These are phyloP conservation scores for Ulmus americana DNA, from an alignment of 331 rosid genomes.

Conservation along the genomic window DNA sequence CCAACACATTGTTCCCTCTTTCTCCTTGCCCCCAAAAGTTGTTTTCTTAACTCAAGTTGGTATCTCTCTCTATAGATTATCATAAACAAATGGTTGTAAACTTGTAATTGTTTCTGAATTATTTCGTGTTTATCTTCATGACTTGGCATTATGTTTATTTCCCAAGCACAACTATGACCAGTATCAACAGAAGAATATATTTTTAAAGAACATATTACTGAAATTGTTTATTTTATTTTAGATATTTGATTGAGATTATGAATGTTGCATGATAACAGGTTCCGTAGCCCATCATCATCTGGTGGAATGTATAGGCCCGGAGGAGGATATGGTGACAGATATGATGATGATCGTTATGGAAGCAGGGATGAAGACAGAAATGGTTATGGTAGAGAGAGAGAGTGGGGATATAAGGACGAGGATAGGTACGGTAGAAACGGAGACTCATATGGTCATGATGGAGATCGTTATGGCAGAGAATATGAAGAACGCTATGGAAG, in stretches of 20 bases:
- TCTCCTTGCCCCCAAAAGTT: background rate
- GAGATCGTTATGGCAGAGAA: constrained; percentile 61
- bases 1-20: background rate
- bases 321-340: constrained; percentile 12
- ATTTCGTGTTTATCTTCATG: background rate
- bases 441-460: constrained; percentile 51
- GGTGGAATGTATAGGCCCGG: constrained; percentile 77
- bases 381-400: constrained; percentile 64
- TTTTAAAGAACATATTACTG: background rate
- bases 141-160: background rate
- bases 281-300: constrained; percentile 48
- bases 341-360: constrained; percentile 60
- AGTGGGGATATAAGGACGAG: constrained; percentile 54
- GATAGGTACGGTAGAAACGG: constrained; percentile 40
- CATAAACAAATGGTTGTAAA: too few species aligned
- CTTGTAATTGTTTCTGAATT: background rate
- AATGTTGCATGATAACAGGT: constrained; percentile 45
- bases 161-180: background rate
- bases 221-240: background rate
- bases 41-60: background rate
- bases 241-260: constrained; percentile 13
- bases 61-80: background rate
- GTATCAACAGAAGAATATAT: background rate
- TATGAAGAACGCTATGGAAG: constrained; percentile 60
- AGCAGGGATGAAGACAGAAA: constrained; percentile 58